A percentile compares a stretch with the other conserved stretches of the same genome.
Conservation (phyloP, 345 rosid genomes). For the Dipteronia sinensis region DNA sequence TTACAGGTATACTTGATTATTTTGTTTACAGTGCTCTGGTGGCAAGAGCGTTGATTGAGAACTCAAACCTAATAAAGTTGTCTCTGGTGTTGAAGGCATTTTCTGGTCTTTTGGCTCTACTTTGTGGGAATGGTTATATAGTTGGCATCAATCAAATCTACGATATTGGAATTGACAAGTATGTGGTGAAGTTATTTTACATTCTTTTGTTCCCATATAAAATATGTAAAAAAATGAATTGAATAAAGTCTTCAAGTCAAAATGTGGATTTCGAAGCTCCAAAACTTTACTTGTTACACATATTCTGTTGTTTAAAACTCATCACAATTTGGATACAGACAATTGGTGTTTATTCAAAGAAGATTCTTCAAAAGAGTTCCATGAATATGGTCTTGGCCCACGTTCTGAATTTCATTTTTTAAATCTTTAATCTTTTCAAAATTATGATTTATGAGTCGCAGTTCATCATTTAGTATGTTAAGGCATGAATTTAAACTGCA, state of each 20-base stretch:
- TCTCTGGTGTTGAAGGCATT: constrained; percentile 79
- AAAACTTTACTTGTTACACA: neutral
- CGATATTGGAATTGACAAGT: constrained; percentile 96
- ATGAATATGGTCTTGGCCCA: neutral
- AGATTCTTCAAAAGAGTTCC: neutral
- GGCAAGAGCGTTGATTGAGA: constrained; percentile 83
- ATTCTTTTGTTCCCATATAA: neutral
- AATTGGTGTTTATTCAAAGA: neutral
- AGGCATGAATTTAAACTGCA: neutral
- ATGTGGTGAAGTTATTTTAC: constrained; percentile 32
- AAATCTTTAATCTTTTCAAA: neutral
- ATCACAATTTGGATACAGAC: neutral
- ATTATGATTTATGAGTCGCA: neutral
- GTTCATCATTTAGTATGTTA: neutral
- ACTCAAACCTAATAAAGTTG: constrained; percentile 79
- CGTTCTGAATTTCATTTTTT: neutral
- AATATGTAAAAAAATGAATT: constrained; percentile 1
- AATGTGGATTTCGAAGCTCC: neutral
- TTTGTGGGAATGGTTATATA: constrained; percentile 94
- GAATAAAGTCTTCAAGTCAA: constrained; percentile 8
- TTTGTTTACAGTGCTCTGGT: constrained; percentile 78
- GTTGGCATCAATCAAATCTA: constrained; percentile 99
- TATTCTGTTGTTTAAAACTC: constrained; percentile 3
- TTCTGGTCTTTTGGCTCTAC: constrained; percentile 83
- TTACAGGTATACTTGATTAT: constrained; percentile 2